phyloP scores from a whole-genome alignment of 176 grass and related monocot species.

The Oryza glaberrima region DNA sequence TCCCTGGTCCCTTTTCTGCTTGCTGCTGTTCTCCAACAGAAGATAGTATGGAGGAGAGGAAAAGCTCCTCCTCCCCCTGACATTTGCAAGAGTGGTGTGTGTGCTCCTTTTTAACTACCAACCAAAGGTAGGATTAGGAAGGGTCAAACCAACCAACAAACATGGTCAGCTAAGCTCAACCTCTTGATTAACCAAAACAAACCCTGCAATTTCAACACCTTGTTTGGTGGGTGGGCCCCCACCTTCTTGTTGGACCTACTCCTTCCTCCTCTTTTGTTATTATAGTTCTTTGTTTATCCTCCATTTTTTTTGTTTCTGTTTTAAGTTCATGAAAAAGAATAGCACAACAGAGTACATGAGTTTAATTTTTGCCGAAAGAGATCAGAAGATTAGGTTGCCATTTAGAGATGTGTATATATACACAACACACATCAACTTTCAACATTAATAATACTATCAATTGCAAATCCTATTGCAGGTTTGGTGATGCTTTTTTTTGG shows the following conservation, averaged over 20 bases:
- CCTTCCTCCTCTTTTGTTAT: background rate
- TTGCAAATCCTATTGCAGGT: background rate
- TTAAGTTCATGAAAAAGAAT: background rate
- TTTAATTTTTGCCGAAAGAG: too few relatives aligned
- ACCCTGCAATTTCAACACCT: slow-evolving; percentile 1
- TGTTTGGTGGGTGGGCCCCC: slow-evolving; percentile 30
- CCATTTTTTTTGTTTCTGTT: background rate
- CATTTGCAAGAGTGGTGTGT: background rate
- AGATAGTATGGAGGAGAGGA: background rate
- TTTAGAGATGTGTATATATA: background rate
- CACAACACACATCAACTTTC: background rate
- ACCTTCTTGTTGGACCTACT: background rate
- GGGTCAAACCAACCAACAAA: slow-evolving; percentile 3
- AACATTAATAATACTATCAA: background rate
- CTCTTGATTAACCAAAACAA: background rate
- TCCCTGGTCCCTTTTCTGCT: background rate
- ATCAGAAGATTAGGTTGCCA: background rate
- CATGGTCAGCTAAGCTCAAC: background rate
- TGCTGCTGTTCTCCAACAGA: slow-evolving; percentile 4
- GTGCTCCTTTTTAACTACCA: background rate
- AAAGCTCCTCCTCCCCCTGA: background rate
- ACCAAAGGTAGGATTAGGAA: background rate
- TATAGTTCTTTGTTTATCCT: background rate
- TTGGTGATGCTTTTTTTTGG: background rate
- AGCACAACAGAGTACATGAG: background rate